Conservation (phyloP, 768 basidiomycete genomes). For the Mycena rosella region DNA sequence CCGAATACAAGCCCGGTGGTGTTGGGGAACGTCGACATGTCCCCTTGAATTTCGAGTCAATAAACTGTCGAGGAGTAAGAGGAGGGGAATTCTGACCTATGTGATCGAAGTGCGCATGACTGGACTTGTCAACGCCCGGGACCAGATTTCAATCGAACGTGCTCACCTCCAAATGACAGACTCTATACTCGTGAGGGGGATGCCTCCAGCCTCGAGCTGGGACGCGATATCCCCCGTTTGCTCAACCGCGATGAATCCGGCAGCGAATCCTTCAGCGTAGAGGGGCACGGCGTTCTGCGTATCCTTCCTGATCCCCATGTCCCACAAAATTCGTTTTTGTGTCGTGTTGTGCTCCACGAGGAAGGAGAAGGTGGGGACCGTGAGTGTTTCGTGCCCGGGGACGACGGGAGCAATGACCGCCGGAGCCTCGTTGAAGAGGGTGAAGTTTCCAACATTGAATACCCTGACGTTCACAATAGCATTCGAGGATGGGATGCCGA, state of each 20-base stretch:
- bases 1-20: slow-evolving; percentile 22
- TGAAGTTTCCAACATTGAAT: slow-evolving; percentile 32
- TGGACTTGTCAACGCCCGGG: too few species aligned
- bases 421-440: slow-evolving; percentile 29
- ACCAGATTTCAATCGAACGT: too few species aligned
- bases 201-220: slow-evolving; percentile 19
- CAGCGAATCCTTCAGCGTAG: too few species aligned
- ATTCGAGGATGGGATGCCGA: slow-evolving; percentile 20
- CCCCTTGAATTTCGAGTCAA: slow-evolving; percentile 1
- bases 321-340: slow-evolving; percentile 28
- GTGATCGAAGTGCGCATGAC: slow-evolving; percentile 28
- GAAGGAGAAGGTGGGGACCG: slow-evolving; percentile 28
- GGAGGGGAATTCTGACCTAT: slow-evolving; percentile 8
- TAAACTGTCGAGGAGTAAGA: too few species aligned
- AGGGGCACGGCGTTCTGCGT: too few species aligned
- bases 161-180: slow-evolving; percentile 29
- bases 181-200: slow-evolving; percentile 23
- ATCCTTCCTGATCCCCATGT: slow-evolving; percentile 33
- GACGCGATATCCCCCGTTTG: too few species aligned
- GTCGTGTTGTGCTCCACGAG: slow-evolving; percentile 28
- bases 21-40: slow-evolving; percentile 35
- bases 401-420: slow-evolving; percentile 28
- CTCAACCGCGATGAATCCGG: too few species aligned
- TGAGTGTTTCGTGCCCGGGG: slow-evolving; percentile 26
- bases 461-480: slow-evolving; percentile 26